Percentiles rank a stretch among this genome's conserved stretches.
These are phyloP conservation scores for Scutellaria galericulata DNA, from an alignment of 257 asterid species.

Conservation along the genomic window DNA sequence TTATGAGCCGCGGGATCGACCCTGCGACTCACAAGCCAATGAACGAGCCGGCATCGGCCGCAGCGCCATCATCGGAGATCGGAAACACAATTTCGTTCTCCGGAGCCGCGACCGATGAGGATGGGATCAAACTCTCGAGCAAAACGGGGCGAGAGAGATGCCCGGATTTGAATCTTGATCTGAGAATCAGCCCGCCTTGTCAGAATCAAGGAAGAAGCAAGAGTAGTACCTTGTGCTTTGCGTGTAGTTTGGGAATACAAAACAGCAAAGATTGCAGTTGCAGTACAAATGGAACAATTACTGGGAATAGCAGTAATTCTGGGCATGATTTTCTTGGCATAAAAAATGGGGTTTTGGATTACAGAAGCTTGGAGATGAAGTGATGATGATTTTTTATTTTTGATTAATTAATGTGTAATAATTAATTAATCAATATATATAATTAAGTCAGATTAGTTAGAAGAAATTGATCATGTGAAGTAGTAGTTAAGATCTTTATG, in stretches of 20 bases:
- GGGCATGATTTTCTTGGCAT: slow-evolving; percentile 68
- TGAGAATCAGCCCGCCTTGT: slow-evolving; percentile 82
- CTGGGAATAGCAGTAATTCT: slow-evolving; percentile 28
- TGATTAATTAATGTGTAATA: too few species aligned
- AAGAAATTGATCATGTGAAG: not conserved
- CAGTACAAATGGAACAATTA: slow-evolving; percentile 31
- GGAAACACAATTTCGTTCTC: slow-evolving; percentile 61
- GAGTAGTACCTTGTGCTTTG: slow-evolving; percentile 53
- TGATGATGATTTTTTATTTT: not conserved
- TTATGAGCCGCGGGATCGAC: slow-evolving; percentile 77
- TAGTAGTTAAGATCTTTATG: slow-evolving; percentile 2
- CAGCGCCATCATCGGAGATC: not conserved
- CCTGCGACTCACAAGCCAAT: slow-evolving; percentile 75
- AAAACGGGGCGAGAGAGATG: slow-evolving; percentile 44
- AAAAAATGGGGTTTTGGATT: slow-evolving; percentile 65
- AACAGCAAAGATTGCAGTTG: slow-evolving; percentile 65
- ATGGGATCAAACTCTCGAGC: not conserved
- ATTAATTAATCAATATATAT: too few species aligned
- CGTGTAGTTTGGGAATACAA: slow-evolving; percentile 53
- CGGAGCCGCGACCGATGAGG: not conserved
- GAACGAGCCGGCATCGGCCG: slow-evolving; percentile 37
- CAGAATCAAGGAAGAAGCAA: slow-evolving; percentile 29
- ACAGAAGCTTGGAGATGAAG: slow-evolving; percentile 72
- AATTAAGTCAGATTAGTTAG: not conserved
- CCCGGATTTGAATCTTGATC: slow-evolving; percentile 90